phyloP scores from a whole-genome alignment of 768 basidiomycete species.

The Peribolospora baueri region DNA sequence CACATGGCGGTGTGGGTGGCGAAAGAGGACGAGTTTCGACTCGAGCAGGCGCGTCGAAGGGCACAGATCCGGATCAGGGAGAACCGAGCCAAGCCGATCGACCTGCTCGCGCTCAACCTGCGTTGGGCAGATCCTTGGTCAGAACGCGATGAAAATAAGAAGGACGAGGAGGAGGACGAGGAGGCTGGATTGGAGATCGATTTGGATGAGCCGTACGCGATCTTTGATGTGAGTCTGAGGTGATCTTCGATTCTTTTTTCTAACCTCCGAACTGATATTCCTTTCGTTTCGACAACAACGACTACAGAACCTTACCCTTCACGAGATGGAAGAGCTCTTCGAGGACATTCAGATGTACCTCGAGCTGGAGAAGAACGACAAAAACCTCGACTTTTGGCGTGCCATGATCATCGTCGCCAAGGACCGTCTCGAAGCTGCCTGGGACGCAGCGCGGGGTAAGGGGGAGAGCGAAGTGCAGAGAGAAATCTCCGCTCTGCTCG shows the following conservation, averaged over 20 bases:
- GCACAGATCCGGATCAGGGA: conserved; percentile 88
- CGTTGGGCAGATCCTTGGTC: conserved; percentile 46
- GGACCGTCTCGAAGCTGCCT: conserved; percentile 46
- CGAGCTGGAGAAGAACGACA: conserved; percentile 52
- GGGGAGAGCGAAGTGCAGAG: conserved; percentile 41
- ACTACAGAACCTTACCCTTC: conserved; percentile 49
- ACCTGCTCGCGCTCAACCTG: conserved; percentile 85
- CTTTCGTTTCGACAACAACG: conserved; percentile 5
- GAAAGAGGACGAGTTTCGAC: conserved; percentile 88
- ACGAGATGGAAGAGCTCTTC: conserved; percentile 78
- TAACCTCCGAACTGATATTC: not conserved
- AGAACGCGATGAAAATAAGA: conserved; percentile 22
- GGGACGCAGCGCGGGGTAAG: conserved; percentile 3
- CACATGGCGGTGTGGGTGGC: conserved; percentile 97
- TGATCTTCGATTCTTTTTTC: not conserved
- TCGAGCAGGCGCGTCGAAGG: conserved; percentile 72
- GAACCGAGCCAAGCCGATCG: conserved; percentile 93
- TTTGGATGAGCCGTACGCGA: conserved; percentile 92
- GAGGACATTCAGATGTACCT: conserved; percentile 86
- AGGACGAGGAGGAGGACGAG: conserved; percentile 46
- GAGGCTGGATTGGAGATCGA: conserved; percentile 88
- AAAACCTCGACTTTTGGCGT: conserved; percentile 94
- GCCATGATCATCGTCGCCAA: conserved; percentile 96
- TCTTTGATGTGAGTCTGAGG: conserved; percentile 50
- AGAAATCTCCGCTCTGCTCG: conserved; percentile 55